These are phyloP conservation scores for Suillus brevipes DNA, from an alignment of 768 basidiomycete genomes.

Conservation along the genomic window DNA sequence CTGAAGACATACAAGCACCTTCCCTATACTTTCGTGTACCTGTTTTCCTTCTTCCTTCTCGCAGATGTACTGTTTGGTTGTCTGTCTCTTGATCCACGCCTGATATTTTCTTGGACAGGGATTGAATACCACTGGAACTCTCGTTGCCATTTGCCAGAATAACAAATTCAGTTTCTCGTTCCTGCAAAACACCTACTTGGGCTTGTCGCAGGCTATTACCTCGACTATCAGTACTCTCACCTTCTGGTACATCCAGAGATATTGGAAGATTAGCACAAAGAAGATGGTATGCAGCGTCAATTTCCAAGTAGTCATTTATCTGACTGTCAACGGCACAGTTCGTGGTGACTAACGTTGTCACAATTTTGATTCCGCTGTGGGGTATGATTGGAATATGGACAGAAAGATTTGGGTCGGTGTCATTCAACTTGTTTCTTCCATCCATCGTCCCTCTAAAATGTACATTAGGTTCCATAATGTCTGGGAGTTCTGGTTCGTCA, in stretches of 20 bases:
- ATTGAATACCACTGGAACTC: conserved; percentile 75
- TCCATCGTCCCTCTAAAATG: not conserved
- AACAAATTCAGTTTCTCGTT: conserved; percentile 82
- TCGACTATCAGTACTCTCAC: conserved; percentile 71
- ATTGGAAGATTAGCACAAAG: conserved; percentile 80
- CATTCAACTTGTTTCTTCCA: not conserved
- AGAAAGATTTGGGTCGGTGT: conserved; percentile 56
- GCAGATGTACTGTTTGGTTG: conserved; percentile 56
- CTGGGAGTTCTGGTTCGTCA: conserved; percentile 82
- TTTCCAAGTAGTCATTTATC: not conserved
- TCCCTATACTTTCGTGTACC: conserved; percentile 81
- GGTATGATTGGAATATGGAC: conserved; percentile 89
- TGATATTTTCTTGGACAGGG: conserved; percentile 46
- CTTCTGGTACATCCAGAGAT: conserved; percentile 82
- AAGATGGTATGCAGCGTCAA: conserved; percentile 55
- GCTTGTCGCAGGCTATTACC: conserved; percentile 72
- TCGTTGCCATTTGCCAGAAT: conserved; percentile 77
- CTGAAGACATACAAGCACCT: conserved; percentile 73
- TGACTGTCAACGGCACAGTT: conserved; percentile 46
- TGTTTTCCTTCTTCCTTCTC: conserved; percentile 75
- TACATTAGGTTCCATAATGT: conserved; percentile 63
- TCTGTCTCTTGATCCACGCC: not conserved
- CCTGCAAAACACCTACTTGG: conserved; percentile 77
- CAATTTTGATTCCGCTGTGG: conserved; percentile 80
- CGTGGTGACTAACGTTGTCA: conserved; percentile 71